Base-by-base conservation (phyloP, 495 filamentous ascomycete genomes). In the Aspergillus cristatus region DNA sequence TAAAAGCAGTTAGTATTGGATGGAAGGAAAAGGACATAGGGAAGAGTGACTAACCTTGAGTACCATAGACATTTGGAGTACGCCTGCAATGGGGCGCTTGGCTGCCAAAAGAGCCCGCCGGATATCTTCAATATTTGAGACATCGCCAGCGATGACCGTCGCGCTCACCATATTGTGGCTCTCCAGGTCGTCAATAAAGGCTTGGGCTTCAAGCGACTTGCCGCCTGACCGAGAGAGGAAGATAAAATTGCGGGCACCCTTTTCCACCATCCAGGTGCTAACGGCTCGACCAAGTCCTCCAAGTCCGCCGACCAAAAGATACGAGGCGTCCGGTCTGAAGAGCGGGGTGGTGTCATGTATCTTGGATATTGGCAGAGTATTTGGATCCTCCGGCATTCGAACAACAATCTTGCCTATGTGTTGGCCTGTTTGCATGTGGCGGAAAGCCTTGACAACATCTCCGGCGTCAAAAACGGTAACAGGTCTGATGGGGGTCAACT, bases 231-330 rank as follows among this genome's bases (percentile, higher is more conserved):
- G 45, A 4, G 55, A 61, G 0, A 61, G 33, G 12, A 80, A 66
- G 12, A 75, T 63, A 4, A 83, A 46, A 38, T 71, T 57, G 15
- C 57, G 55, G n/a, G 77, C 79, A 3, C 75, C 75, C 18, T 70
- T 65, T 18, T 59, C 47, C 3, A 68, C 71, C 70, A 83, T 75
- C 72, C 72, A 78, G 1, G 50, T 56, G 0, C 73, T 53, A 34
- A 81, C 58, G 28, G 68, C 63, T 38, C 68, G 58, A 8, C 77
- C 77, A 3, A 83, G 57, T 18, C 76, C 78, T 10, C 76, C 77
- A 4, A 68, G 42, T 0, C 65, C 68, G 3, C 68, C 69, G 2
- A 64, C 45, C 18, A 71, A 49, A 0, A 72, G 50, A 35, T 71
- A 69, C 0, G 52, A 54, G 1, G 33, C 51, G 25, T 65, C 43